Evolutionary conservation across 371 early-diverging fungal genomes (phyloP), one percentile per base, ranked within the genome.

Genomic region (Rhizomucor pusillus): DNA sequence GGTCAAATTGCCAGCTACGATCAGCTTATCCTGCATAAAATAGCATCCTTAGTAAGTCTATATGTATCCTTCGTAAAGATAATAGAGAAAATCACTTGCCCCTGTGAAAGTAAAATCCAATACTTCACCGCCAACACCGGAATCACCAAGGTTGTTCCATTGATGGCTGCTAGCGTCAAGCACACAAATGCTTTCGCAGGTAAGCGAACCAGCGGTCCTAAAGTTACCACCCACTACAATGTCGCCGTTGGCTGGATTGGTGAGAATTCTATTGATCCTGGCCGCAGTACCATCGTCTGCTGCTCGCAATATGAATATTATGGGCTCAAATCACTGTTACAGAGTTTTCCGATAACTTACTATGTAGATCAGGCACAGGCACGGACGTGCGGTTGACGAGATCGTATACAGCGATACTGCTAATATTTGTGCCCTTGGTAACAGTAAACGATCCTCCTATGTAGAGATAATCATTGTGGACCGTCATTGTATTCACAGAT

Each of bases 201-300:
- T 24, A n/a, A 80, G 41, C 1, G 59, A 64, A 0, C 78, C 84
- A n/a, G 80, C 67, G 1, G 72, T 69, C 6, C 63, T 67, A 54
- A 86, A 86, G 23, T 70, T 69, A 9, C 86, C 86, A n/a, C 71
- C 85, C 5, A 86, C 56, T 22, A 81, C 41, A 7, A 84, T 60
- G 14, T 48, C 23, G 0, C 56, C 51, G 23, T 59, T 58, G 10
- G 62, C 50, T 3, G 66, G 62, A 7, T 60, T 60, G 29, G 59
- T 54, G 24, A 67, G 72, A 35, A 84, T 73, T 11, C 66, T 56
- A 46, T 79, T 75, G 24, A 86, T 72, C 9, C 33, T 55, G 0
- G 72, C 67, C 4, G 51, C 51, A 0, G 67, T 61, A 5, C 67
- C 67, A 49, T 72, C 69, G 1, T 43, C 48, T 9, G 63, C 63